A percentile compares a stretch with the other conserved stretches of the same genome.
Evolutionary conservation across 208 protist species (phyloP).

Genomic region (Plasmodiophora brassicae): DNA sequence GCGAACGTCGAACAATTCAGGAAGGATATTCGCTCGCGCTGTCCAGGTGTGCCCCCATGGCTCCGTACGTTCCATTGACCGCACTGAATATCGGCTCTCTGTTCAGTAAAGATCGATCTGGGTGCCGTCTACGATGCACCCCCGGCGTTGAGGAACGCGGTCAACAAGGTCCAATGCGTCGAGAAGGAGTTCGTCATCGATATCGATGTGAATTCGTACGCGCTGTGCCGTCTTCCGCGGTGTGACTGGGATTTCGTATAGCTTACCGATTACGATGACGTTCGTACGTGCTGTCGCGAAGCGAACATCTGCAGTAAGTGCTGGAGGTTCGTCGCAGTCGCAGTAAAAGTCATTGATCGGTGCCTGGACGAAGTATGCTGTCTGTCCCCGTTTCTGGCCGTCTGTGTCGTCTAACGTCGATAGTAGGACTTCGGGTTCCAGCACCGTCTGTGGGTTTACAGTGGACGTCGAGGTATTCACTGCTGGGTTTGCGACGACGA

Average conservation of each 20-base stretch:
- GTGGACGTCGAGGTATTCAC: conserved; percentile 94
- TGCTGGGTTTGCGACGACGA: conserved; percentile 93
- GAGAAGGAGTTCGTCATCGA: conserved; percentile 90
- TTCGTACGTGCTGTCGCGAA: conserved; percentile 83
- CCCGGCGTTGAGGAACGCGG: not conserved
- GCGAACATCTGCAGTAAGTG: conserved; percentile 85
- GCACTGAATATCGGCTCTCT: not conserved
- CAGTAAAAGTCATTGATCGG: conserved; percentile 75
- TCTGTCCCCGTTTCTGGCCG: not conserved
- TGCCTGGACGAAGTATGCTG: conserved; percentile 35
- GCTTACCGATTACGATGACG: conserved; percentile 93
- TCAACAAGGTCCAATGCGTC: conserved; percentile 37
- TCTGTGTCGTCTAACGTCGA: conserved; percentile 25
- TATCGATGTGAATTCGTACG: conserved; percentile 86
- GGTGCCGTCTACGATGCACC: conserved; percentile 51
- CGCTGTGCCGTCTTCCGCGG: not conserved
- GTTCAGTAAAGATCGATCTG: conserved; percentile 54
- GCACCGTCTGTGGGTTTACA: conserved; percentile 93
- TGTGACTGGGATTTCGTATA: too few species aligned
- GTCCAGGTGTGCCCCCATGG: conserved; percentile 4
- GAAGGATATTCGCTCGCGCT: not conserved
- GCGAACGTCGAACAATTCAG: conserved; percentile 23
- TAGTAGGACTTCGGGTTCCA: conserved; percentile 90
- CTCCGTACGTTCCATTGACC: not conserved
- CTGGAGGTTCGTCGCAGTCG: conserved; percentile 91